Percentiles rank a stretch among this genome's conserved stretches.
These are phyloP conservation scores for Rhododendron molle DNA, from an alignment of 148 eudicot species.

Conservation along the genomic window DNA sequence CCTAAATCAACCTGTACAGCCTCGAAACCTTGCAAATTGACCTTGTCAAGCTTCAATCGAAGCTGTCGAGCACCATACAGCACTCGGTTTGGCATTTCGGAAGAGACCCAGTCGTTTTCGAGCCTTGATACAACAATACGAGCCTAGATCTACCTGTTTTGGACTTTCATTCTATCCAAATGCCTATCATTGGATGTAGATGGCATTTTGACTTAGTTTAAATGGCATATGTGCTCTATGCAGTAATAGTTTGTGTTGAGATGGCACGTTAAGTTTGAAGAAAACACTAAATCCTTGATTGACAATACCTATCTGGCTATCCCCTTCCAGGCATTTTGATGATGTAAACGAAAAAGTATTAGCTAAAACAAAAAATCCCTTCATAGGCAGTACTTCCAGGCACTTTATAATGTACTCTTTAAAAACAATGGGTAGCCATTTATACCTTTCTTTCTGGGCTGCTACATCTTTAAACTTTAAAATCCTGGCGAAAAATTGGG, in stretches of 20 bases:
- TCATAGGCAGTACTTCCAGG: background rate
- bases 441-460: background rate
- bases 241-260: background rate
- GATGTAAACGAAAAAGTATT: background rate
- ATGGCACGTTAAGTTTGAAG: background rate
- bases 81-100: too few relatives aligned
- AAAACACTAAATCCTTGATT: background rate
- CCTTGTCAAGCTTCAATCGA: too few relatives aligned
- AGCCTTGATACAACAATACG: too few relatives aligned
- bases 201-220: background rate
- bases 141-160: too few relatives aligned
- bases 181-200: background rate
- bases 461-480: background rate
- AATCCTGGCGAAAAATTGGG: background rate
- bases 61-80: too few relatives aligned
- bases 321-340: background rate
- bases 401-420: background rate
- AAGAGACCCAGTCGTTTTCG: too few relatives aligned
- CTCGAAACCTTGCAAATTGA: too few relatives aligned
- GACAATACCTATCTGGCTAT: background rate
- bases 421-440: background rate
- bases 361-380: background rate
- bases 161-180: too few relatives aligned
- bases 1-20: too few relatives aligned
- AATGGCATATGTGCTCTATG: background rate